Evolutionary conservation across 2,329 filamentous ascomycete genomes (phyloP).

Genomic region (Cladorrhinum sp.): DNA sequence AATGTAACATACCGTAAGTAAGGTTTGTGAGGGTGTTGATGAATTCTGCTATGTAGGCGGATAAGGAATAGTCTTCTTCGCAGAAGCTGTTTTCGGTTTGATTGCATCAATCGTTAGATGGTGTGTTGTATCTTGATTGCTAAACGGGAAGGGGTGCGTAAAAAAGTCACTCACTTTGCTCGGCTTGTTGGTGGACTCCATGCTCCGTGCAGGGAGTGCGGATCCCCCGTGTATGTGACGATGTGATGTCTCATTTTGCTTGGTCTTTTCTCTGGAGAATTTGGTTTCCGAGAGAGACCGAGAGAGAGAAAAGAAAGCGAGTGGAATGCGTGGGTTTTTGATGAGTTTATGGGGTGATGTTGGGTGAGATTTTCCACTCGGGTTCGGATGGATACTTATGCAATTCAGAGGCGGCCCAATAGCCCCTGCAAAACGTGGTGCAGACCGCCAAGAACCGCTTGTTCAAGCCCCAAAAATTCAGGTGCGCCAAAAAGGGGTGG

Average conservation of each 20-base stretch:
- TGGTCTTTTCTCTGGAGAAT: not conserved
- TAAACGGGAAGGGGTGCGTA: too few relatives aligned
- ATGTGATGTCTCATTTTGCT: conserved; percentile 31
- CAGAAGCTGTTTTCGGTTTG: conserved; percentile 34
- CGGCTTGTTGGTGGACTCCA: conserved; percentile 33
- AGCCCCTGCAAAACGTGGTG: too few relatives aligned
- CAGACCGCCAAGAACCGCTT: too few relatives aligned
- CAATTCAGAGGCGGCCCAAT: too few relatives aligned
- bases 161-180: conserved; percentile 33
- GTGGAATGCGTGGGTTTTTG: not conserved
- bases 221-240: conserved; percentile 29
- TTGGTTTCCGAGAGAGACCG: not conserved
- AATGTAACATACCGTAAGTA: conserved; percentile 33
- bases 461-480: too few relatives aligned
- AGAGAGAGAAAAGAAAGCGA: not conserved
- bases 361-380: too few relatives aligned
- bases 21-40: conserved; percentile 52
- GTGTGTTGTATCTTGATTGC: not conserved
- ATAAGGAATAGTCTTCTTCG: conserved; percentile 52
- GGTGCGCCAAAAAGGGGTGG: too few relatives aligned
- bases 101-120: not conserved
- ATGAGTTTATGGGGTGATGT: too few relatives aligned
- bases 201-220: conserved; percentile 23
- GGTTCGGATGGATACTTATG: too few relatives aligned
- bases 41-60: conserved; percentile 51